Evolutionary conservation across 352 stramenopile genomes (phyloP).

Genomic region (Phytophthora sp.): DNA sequence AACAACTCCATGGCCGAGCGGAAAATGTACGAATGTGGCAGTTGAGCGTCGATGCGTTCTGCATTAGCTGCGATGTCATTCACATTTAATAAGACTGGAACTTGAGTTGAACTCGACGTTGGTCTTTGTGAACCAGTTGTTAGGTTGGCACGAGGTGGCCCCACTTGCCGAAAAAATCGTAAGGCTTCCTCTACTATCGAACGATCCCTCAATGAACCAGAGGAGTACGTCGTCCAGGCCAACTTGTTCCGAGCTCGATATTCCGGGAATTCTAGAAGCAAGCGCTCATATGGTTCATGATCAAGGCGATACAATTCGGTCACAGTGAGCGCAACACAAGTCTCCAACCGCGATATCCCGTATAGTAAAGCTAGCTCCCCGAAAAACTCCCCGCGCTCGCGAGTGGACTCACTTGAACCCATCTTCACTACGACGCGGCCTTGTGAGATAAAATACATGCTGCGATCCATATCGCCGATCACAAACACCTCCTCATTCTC

Average conservation of each 20-base stretch:
- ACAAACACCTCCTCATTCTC: slow-evolving; percentile 75
- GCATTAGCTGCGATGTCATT: slow-evolving; percentile 13
- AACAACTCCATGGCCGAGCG: slow-evolving; percentile 59
- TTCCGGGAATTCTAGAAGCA: slow-evolving; percentile 72
- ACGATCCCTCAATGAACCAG: slow-evolving; percentile 3
- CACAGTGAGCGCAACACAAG: slow-evolving; percentile 59
- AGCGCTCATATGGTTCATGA: slow-evolving; percentile 57
- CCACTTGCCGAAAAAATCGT: slow-evolving; percentile 4
- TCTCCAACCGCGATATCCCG: slow-evolving; percentile 67
- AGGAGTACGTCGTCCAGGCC: slow-evolving; percentile 49
- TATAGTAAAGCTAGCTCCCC: slow-evolving; percentile 64
- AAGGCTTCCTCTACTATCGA: slow-evolving; percentile 18
- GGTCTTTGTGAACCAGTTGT: neutral
- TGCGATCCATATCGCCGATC: slow-evolving; percentile 74
- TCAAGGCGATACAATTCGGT: slow-evolving; percentile 78
- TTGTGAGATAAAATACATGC: slow-evolving; percentile 80
- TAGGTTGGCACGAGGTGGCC: neutral
- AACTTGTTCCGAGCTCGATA: slow-evolving; percentile 61
- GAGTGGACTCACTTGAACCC: slow-evolving; percentile 47
- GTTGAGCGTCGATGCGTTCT: slow-evolving; percentile 46
- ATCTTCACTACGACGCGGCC: slow-evolving; percentile 69
- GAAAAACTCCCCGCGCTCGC: slow-evolving; percentile 68
- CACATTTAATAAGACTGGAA: neutral
- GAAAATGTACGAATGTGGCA: slow-evolving; percentile 58
- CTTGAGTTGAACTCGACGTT: slow-evolving; percentile 8